Evolutionary conservation across 495 filamentous ascomycete genomes (phyloP).

Genomic region (Lepidopterella palustris): DNA sequence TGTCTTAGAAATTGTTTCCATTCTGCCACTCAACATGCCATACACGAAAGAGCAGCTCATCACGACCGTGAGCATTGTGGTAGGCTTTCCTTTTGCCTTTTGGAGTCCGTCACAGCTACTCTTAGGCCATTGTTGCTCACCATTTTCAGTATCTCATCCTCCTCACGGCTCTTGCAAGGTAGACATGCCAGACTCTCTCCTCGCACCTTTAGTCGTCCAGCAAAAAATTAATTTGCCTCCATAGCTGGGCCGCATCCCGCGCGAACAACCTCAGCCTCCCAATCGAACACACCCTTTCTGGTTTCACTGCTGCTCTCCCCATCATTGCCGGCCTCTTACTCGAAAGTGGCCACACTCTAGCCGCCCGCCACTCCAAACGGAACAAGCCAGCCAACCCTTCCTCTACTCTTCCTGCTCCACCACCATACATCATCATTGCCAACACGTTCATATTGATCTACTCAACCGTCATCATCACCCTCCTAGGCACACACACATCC

Average conservation of each 20-base stretch:
- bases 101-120: not conserved
- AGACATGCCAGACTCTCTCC: not conserved
- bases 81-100: not conserved
- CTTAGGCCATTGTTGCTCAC: not conserved
- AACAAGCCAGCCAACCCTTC: constrained; percentile 27
- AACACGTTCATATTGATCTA: constrained; percentile 41
- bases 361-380: constrained; percentile 30
- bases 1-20: too few species aligned
- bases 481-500: constrained; percentile 48
- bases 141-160: constrained; percentile 30
- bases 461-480: constrained; percentile 48
- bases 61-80: constrained; percentile 21
- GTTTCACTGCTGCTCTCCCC: constrained; percentile 48
- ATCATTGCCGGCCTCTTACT: constrained; percentile 45
- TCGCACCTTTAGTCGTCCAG: not conserved
- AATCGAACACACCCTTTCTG: constrained; percentile 42
- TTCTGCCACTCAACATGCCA: not conserved
- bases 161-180: constrained; percentile 30
- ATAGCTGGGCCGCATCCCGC: constrained; percentile 47
- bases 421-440: constrained; percentile 34
- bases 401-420: constrained; percentile 35
- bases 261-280: constrained; percentile 46
- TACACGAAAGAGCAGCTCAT: constrained; percentile 9
- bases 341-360: constrained; percentile 42
- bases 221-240: not conserved